Base-by-base conservation (phyloP, 148 eudicot genomes). In the Gaultheria prostrata region DNA sequence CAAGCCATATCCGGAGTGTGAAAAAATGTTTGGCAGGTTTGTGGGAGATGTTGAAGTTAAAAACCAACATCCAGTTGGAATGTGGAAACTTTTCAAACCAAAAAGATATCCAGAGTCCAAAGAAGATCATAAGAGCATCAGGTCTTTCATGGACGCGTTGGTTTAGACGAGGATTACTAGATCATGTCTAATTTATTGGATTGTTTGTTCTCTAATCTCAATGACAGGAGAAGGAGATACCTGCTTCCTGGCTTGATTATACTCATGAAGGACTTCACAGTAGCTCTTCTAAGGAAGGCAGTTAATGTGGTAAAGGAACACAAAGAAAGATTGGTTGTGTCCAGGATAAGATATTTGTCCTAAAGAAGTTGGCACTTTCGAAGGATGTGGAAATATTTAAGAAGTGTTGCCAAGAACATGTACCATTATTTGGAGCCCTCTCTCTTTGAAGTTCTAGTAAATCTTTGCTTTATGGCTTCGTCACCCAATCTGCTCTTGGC, bases 1-100 rank as follows among this genome's bases (percentile, higher is more conserved):
- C 30, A 96, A 96, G 91, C 98, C 98, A 2, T 96, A 96, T 83
- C 97, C 98, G 1, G 98, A 94, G 75, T 94, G 98, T 85, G 98
- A 94, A 84, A 87, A 92, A 74, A 80, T 96, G 82, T 96, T 86
- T 86, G 93, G 97, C 21, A 87, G 92, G 63, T 96, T 90, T 90
- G 87, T 89, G 7, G 85, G 79, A 51, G 88, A 79, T 85, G 84
- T 51, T 72, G 87, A 84, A 71, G 85, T 81, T 20, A 86, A 80
- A 86, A 85, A 78, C 35, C 92, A 74, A n/a, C 95, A 94, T 90
- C 93, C 97, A 20, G 86, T 85, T 71, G 98, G 97, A 51, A 86
- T 95, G 80, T 93, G 97, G 98, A 91, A 92, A 87, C 90, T 91
- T 84, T 90, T 95, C 74, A 89, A 86, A 79, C 98, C 95, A 12